A percentile compares a stretch with the other conserved stretches of the same genome.
These are phyloP conservation scores for Chionographis japonica DNA, from an alignment of 106 monocot species.

Conservation along the genomic window DNA sequence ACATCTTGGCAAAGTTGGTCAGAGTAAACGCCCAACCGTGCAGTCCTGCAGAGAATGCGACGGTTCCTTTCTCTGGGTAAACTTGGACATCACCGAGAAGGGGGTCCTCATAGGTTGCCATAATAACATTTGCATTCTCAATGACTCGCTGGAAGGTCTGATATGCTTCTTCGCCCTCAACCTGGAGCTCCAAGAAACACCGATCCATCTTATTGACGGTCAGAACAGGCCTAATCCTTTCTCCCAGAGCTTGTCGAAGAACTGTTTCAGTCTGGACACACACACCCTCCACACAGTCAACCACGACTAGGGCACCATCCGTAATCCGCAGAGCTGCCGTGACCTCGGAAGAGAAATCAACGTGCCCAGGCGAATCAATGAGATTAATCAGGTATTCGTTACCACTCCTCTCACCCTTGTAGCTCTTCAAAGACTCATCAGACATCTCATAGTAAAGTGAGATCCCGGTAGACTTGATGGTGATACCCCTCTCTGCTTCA, in stretches of 20 bases:
- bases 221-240: constrained; percentile 35
- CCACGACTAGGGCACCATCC: constrained; percentile 38
- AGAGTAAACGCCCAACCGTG: constrained; percentile 45
- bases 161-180: constrained; percentile 20
- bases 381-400: constrained; percentile 11
- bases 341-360: constrained; percentile 13
- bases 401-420: constrained; percentile 1
- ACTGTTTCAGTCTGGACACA: constrained; percentile 35
- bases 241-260: constrained; percentile 18
- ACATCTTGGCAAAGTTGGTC: constrained; percentile 44
- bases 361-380: constrained; percentile 12
- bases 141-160: constrained; percentile 9
- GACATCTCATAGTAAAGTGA: constrained; percentile 38
- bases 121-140: constrained; percentile 39
- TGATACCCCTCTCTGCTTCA: constrained; percentile 46
- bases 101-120: constrained; percentile 41
- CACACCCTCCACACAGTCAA: constrained; percentile 48
- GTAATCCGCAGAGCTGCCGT: constrained; percentile 10
- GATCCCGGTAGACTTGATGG: constrained; percentile 37
- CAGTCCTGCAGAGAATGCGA: constrained; percentile 40
- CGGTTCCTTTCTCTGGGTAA: constrained; percentile 38
- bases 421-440: constrained; percentile 18
- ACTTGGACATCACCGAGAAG: constrained; percentile 40
- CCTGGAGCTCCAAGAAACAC: constrained; percentile 37
- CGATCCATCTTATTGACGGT: constrained; percentile 45